Conservation (phyloP, 1,284 basidiomycete genomes). For the Vanrija sp. region DNA sequence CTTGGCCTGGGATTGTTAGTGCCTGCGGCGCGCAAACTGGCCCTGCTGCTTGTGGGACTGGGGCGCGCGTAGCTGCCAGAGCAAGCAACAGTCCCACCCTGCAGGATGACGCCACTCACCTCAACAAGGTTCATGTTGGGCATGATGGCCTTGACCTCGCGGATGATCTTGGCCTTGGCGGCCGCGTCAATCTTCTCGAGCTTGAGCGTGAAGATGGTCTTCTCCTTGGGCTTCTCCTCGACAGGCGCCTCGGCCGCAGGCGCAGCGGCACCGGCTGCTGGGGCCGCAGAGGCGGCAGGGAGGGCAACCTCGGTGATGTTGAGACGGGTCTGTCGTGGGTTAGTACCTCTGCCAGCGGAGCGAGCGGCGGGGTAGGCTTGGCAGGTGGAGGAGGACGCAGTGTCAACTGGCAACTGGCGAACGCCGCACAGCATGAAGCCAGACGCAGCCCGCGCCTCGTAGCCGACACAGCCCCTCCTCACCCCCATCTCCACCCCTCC, state of each 20-base stretch:
- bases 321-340: constrained; percentile 64
- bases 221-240: constrained; percentile 96
- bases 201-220: constrained; percentile 94
- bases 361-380: neutral
- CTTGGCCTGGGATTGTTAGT: constrained; percentile 68
- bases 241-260: constrained; percentile 52
- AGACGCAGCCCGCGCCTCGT: no score
- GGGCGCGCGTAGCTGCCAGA: no score
- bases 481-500: neutral
- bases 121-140: constrained; percentile 94
- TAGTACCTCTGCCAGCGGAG: neutral
- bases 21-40: neutral
- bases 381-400: neutral
- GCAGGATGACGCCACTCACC: constrained; percentile 63
- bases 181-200: constrained; percentile 86
- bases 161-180: constrained; percentile 94
- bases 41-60: neutral
- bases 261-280: constrained; percentile 55
- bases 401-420: no score
- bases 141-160: constrained; percentile 93
- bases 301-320: constrained; percentile 98
- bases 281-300: constrained; percentile 69
- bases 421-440: no score
- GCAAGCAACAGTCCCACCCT: no score
- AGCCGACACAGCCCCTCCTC: neutral